Evolutionary conservation across 139 green algal genomes (phyloP), one percentile per base, ranked within the genome.

Genomic region (Gonium pectorale): DNA sequence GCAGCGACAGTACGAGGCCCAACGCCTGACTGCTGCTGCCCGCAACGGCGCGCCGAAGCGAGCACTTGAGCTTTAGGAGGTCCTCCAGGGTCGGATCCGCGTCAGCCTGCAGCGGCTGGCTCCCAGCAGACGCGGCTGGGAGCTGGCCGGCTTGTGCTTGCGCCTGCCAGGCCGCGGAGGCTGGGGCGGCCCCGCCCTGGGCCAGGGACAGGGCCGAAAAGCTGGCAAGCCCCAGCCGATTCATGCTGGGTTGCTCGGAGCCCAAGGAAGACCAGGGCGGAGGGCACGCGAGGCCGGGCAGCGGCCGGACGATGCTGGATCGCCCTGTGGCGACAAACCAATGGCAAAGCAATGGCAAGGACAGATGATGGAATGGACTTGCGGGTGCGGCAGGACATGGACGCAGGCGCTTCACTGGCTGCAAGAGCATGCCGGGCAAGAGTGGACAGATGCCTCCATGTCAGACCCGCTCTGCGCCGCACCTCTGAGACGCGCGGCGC

Each of bases 51-150:
- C 79, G 79, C 41, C 63, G 79, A 37, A 85, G 35, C 7, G 79
- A 77, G 79, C 79, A 77, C 49, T 77, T 77, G 46, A 85, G 79
- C 79, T 78, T 67, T 26, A 85, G 44, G 35, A 85, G 13, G 26
- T 78, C 64, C n/a, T 6, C 24, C 52, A 80, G 52, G 41, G 9
- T 22, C 5, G 52, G 22, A 8, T 67, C 51, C 24, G 52, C 17
- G 68, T 59, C 66, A 22, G 38, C n/a, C 59, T 59, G 21, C 51
- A 59, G 51, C 51, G 51, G 2, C 51, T 19, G 2, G 21, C 26
- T 9, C 56, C 15, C 56, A 8, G 56, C 26, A 35, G 27, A 3
- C 2, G 56, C 56, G 3, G 56, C 56, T n/a, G n/a, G n/a, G n/a
- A n/a, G n/a, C n/a, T n/a, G n/a, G n/a, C n/a, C n/a, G n/a, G n/a